phyloP scores from a whole-genome alignment of 169 alveolate species.

The Cryptosporidium baileyi region DNA sequence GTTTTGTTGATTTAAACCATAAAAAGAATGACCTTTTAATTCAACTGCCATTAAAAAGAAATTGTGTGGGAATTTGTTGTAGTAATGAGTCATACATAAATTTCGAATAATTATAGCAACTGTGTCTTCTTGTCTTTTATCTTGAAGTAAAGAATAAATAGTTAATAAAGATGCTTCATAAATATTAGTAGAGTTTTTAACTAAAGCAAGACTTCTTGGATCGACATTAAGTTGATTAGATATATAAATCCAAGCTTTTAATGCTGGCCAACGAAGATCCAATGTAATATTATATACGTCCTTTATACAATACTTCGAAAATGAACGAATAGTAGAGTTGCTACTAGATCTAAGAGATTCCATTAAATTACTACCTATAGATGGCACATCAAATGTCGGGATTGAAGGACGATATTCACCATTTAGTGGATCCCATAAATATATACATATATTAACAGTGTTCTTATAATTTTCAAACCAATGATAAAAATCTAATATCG shows the following conservation, averaged over 20 bases:
- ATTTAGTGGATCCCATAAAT: slow-evolving; percentile 58
- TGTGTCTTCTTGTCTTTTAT: background rate
- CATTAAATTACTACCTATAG: background rate
- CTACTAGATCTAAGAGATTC: background rate
- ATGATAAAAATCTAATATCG: slow-evolving; percentile 38
- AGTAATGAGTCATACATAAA: background rate
- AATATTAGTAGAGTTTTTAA: background rate
- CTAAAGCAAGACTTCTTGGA: slow-evolving; percentile 54
- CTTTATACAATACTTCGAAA: slow-evolving; percentile 6
- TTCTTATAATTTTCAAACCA: slow-evolving; percentile 58
- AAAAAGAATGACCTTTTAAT: background rate
- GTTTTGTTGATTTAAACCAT: background rate
- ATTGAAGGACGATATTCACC: background rate
- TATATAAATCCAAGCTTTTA: slow-evolving; percentile 41
- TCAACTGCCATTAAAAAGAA: background rate
- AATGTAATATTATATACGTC: background rate
- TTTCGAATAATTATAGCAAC: background rate
- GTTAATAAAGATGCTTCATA: slow-evolving; percentile 22
- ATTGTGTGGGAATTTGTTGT: background rate
- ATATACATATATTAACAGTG: background rate
- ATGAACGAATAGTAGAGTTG: slow-evolving; percentile 5
- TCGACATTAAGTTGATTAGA: slow-evolving; percentile 18
- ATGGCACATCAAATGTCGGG: too few relatives aligned
- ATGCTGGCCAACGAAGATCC: slow-evolving; percentile 66
- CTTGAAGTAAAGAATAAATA: background rate